These are phyloP conservation scores for Endothia cerciana DNA, from an alignment of 2,329 filamentous ascomycete species.

Conservation along the genomic window DNA sequence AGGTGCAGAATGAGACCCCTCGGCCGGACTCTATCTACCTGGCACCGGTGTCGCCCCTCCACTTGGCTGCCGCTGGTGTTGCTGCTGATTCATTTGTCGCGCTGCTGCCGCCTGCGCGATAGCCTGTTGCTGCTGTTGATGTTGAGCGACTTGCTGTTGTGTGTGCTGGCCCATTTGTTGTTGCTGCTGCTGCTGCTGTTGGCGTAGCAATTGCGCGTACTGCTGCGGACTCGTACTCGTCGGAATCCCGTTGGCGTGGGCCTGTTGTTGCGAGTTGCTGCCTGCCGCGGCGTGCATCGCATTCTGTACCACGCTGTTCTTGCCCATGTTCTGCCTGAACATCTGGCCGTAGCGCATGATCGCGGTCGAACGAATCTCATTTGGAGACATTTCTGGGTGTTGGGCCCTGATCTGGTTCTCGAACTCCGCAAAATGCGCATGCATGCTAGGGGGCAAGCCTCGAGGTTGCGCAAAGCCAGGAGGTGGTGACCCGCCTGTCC, in stretches of 20 bases:
- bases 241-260: conserved; percentile 52
- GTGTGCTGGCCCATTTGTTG: conserved; percentile 35
- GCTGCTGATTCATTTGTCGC: conserved; percentile 34
- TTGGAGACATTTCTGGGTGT: conserved; percentile 54
- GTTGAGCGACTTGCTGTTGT: conserved; percentile 5
- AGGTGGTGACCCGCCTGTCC: conserved; percentile 50
- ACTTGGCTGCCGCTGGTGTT: conserved; percentile 28
- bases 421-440: conserved; percentile 54
- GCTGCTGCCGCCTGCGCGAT: conserved; percentile 37
- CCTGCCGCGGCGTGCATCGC: conserved; percentile 62
- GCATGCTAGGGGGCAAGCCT: conserved; percentile 51
- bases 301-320: conserved; percentile 46
- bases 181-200: conserved; percentile 57
- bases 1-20: neutral
- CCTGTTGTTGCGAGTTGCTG: conserved; percentile 50
- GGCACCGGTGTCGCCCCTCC: conserved; percentile 27
- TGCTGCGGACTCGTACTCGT: conserved; percentile 59
- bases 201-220: conserved; percentile 61
- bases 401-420: conserved; percentile 56
- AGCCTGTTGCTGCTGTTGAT: conserved; percentile 19
- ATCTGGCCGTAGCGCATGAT: conserved; percentile 48
- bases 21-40: conserved; percentile 8
- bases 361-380: conserved; percentile 55
- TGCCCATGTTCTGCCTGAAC: conserved; percentile 46
- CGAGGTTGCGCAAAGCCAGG: conserved; percentile 35